A percentile compares a stretch with the other conserved stretches of the same genome.
These are phyloP conservation scores for Fusarium oxysporum DNA, from an alignment of 2,329 filamentous ascomycete genomes.

Conservation along the genomic window DNA sequence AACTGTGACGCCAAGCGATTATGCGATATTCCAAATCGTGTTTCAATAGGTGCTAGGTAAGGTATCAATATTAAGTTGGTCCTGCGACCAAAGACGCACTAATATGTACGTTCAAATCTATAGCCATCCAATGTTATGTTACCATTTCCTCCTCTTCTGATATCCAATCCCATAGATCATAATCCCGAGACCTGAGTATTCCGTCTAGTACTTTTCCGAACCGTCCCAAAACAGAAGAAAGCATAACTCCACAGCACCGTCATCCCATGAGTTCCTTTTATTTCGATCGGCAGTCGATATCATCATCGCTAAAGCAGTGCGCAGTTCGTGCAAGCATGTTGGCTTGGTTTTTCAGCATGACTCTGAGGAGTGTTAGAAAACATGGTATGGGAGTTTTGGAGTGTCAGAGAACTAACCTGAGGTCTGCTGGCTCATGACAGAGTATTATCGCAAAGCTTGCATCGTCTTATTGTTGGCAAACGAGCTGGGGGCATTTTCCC, in stretches of 20 bases:
- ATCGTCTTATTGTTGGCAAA: constrained; percentile 25
- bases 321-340: constrained; percentile 31
- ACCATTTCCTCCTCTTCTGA: constrained; percentile 38
- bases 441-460: constrained; percentile 14
- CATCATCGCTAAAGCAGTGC: constrained; percentile 39
- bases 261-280: constrained; percentile 35
- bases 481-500: constrained; percentile 37
- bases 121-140: constrained; percentile 30
- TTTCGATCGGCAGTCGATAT: constrained; percentile 43
- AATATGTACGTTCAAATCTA: constrained; percentile 43
- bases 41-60: constrained; percentile 12
- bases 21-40: constrained; percentile 13
- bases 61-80: constrained; percentile 38
- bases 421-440: constrained; percentile 31
- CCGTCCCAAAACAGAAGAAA: constrained; percentile 41
- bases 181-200: constrained; percentile 36
- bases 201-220: constrained; percentile 46
- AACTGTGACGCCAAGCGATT: constrained; percentile 4
- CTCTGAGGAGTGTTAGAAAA: constrained; percentile 30
- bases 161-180: constrained; percentile 35
- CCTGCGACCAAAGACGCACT: constrained; percentile 37
- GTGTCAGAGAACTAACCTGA: constrained; percentile 28
- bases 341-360: constrained; percentile 28
- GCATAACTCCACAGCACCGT: constrained; percentile 40
- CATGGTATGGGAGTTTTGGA: background rate